Percentiles rank a stretch among this genome's conserved stretches.
Evolutionary conservation across 106 monocot genomes (phyloP).

Genomic region (Posidonia australis): DNA sequence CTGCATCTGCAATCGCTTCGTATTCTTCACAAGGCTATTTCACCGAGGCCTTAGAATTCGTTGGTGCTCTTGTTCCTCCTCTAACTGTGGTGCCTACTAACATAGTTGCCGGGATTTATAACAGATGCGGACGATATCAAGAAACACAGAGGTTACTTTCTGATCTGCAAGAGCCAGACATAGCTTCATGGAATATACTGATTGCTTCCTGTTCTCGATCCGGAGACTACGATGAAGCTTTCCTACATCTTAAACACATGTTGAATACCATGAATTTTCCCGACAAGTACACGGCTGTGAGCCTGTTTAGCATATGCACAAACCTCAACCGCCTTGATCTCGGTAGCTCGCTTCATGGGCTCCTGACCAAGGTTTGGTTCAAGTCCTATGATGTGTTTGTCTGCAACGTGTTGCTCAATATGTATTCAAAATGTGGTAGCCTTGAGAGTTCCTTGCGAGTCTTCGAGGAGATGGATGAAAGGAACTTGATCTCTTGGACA

Average conservation of each 20-base stretch:
- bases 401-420: constrained; percentile 56
- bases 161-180: constrained; percentile 24
- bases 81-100: constrained; percentile 21
- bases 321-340: constrained; percentile 34
- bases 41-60: constrained; percentile 27
- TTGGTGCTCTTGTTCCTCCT: background rate
- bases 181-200: constrained; percentile 62
- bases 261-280: constrained; percentile 18
- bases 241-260: constrained; percentile 47
- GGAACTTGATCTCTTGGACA: constrained; percentile 72
- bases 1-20: constrained; percentile 36
- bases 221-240: constrained; percentile 34
- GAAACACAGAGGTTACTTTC: constrained; percentile 39
- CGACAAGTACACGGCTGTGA: constrained; percentile 48
- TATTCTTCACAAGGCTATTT: constrained; percentile 32
- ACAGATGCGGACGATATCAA: constrained; percentile 31
- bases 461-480: constrained; percentile 53
- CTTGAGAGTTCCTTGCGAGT: constrained; percentile 34
- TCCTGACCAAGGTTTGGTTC: constrained; percentile 38
- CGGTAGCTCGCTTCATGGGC: constrained; percentile 48
- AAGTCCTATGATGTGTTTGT: constrained; percentile 45
- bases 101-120: constrained; percentile 44
- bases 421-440: constrained; percentile 80
- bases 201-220: constrained; percentile 43
- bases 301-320: constrained; percentile 52